Conservation (phyloP, 257 asterid species). For the Cruciata laevipes region DNA sequence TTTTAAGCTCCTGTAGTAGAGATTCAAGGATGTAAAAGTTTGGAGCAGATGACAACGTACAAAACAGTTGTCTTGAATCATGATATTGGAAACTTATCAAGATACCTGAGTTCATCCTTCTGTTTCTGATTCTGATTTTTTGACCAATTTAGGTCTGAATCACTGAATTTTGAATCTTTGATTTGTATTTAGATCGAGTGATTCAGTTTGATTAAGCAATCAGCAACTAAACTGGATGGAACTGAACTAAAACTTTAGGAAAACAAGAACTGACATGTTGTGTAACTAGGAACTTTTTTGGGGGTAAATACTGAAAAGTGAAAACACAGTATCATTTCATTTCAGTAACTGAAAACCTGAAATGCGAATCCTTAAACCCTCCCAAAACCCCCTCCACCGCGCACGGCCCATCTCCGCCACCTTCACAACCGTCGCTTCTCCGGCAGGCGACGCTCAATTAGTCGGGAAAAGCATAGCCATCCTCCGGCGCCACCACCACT, state of each 20-base stretch:
- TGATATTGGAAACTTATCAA: not conserved
- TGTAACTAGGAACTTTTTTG: not conserved
- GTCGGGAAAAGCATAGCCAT: slow-evolving; percentile 48
- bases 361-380: slow-evolving; percentile 43
- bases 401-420: slow-evolving; percentile 20
- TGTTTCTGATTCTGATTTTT: not conserved
- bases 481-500: slow-evolving; percentile 46
- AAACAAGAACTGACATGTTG: not conserved
- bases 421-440: slow-evolving; percentile 14
- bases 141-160: not conserved
- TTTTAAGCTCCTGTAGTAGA: not conserved
- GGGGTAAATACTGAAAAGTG: not conserved
- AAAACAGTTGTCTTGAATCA: slow-evolving; percentile 8
- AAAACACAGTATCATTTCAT: not conserved
- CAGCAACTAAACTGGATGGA: too few species aligned
- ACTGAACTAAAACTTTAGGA: too few species aligned
- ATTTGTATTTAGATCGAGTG: too few species aligned
- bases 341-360: not conserved
- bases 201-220: too few species aligned
- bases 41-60: slow-evolving; percentile 4
- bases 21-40: not conserved
- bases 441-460: slow-evolving; percentile 31
- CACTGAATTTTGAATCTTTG: too few species aligned
- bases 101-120: slow-evolving; percentile 1
- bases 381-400: slow-evolving; percentile 31